Percentiles rank a stretch among this genome's conserved stretches.
Conservation (phyloP, 139 green algal genomes). For the Tetradesmus lagerheimii region DNA sequence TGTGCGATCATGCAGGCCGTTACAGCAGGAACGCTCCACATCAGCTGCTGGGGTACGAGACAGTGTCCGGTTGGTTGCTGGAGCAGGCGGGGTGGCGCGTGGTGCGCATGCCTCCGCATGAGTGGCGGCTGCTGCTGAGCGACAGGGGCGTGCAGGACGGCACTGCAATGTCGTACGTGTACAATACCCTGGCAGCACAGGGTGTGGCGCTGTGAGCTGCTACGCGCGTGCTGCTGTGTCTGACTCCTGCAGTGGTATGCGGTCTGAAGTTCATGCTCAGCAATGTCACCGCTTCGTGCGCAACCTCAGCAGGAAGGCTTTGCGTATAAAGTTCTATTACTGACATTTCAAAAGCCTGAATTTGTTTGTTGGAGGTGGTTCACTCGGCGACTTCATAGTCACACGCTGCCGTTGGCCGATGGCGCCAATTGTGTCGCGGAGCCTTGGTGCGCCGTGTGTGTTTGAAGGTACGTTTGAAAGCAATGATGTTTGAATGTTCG, state of each 20-base stretch:
- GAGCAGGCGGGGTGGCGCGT: constrained; percentile 13
- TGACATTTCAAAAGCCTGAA: too few species aligned
- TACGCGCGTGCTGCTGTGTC: not conserved
- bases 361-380: not conserved
- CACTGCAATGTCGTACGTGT: not conserved
- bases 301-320: too few species aligned
- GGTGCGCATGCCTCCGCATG: constrained; percentile 22
- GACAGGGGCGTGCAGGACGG: constrained; percentile 7
- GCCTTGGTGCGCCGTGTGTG: too few species aligned
- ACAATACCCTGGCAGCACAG: constrained; percentile 22
- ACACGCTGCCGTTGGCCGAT: not conserved
- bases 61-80: not conserved
- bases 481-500: not conserved
- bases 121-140: constrained; percentile 20
- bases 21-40: constrained; percentile 11
- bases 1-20: constrained; percentile 29
- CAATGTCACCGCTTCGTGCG: not conserved
- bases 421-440: not conserved
- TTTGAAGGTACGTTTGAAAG: not conserved
- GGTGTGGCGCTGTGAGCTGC: constrained; percentile 10
- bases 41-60: constrained; percentile 18
- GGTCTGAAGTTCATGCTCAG: not conserved
- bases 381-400: not conserved
- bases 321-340: too few species aligned
- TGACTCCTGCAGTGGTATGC: not conserved